Conservation (phyloP, 2,329 filamentous ascomycete genomes). For the Nemania diffusa region DNA sequence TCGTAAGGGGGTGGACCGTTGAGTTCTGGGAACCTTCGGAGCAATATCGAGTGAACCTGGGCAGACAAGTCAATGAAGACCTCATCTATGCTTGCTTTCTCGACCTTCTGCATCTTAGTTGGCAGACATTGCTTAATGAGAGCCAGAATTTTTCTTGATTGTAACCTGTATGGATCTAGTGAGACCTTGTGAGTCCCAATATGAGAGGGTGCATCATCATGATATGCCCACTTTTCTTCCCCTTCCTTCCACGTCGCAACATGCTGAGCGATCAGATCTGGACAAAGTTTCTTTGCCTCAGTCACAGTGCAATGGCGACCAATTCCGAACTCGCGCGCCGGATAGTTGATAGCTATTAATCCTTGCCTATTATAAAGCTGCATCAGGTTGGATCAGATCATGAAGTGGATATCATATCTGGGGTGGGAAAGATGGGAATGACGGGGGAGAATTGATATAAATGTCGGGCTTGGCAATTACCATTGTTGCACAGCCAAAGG, state of each 20-base stretch:
- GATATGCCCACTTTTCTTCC: slow-evolving; percentile 91
- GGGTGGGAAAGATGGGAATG: not conserved
- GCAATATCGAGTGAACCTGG: slow-evolving; percentile 78
- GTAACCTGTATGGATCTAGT: slow-evolving; percentile 87
- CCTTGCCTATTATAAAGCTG: slow-evolving; percentile 70
- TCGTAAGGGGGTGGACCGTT: slow-evolving; percentile 74
- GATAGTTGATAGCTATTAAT: slow-evolving; percentile 96
- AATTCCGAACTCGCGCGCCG: slow-evolving; percentile 83
- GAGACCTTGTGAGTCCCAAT: slow-evolving; percentile 94
- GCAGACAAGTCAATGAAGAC: slow-evolving; percentile 93
- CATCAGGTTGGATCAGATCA: not conserved
- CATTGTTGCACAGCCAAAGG: slow-evolving; percentile 96
- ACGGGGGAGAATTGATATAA: slow-evolving; percentile 6
- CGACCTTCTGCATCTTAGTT: slow-evolving; percentile 73
- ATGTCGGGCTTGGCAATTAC: slow-evolving; percentile 54
- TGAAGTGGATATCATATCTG: slow-evolving; percentile 1
- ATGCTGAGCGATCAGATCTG: slow-evolving; percentile 85
- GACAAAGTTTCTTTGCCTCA: slow-evolving; percentile 89
- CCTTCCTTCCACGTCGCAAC: slow-evolving; percentile 96
- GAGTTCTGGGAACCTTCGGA: slow-evolving; percentile 82
- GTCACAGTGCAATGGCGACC: slow-evolving; percentile 79
- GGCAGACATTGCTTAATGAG: slow-evolving; percentile 80
- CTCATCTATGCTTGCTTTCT: slow-evolving; percentile 96
- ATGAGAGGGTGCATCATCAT: slow-evolving; percentile 79
- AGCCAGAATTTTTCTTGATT: slow-evolving; percentile 84